Evolutionary conservation across 2,329 filamentous ascomycete species (phyloP).

Genomic region (Nemania serpens): DNA sequence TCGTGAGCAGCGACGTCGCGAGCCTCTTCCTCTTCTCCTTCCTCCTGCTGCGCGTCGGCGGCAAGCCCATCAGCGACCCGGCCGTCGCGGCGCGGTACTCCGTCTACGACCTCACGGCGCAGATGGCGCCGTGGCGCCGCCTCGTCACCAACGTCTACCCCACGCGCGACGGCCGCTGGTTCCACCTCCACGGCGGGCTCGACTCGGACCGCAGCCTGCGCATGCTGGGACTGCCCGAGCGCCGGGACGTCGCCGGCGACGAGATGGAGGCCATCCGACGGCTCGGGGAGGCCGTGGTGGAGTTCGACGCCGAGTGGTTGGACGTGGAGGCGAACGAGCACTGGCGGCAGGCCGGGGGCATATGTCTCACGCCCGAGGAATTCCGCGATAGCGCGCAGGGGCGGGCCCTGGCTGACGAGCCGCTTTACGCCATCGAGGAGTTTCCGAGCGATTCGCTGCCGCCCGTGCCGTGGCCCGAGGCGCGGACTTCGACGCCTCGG

Average conservation of each 20-base stretch:
- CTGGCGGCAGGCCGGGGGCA: slow-evolving; percentile 41
- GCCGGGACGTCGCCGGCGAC: slow-evolving; percentile 31
- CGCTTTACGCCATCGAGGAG: slow-evolving; percentile 36
- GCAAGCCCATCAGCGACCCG: slow-evolving; percentile 30
- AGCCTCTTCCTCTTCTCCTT: slow-evolving; percentile 41
- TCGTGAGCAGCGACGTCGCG: slow-evolving; percentile 39
- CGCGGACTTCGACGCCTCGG: slow-evolving; percentile 29
- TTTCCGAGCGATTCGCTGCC: slow-evolving; percentile 31
- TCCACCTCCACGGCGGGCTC: slow-evolving; percentile 44
- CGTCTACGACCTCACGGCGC: slow-evolving; percentile 33
- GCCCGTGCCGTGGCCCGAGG: slow-evolving; percentile 36
- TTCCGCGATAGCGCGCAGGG: slow-evolving; percentile 40
- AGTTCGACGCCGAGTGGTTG: slow-evolving; percentile 38
- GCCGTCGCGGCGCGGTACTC: slow-evolving; percentile 30
- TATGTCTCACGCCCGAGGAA: slow-evolving; percentile 42
- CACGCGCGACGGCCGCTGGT: slow-evolving; percentile 43
- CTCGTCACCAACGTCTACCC: slow-evolving; percentile 44
- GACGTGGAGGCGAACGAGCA: slow-evolving; percentile 43
- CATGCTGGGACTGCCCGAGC: slow-evolving; percentile 42
- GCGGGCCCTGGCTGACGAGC: slow-evolving; percentile 33
- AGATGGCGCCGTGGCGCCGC: slow-evolving; percentile 39
- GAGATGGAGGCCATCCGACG: slow-evolving; percentile 40
- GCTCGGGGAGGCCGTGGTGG: slow-evolving; percentile 32
- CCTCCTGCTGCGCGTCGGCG: slow-evolving; percentile 34
- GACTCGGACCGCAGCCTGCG: slow-evolving; percentile 38